Percentiles rank a stretch among this genome's conserved stretches.
Conservation (phyloP, 345 rosid genomes). For the Clarkia xantiana region DNA sequence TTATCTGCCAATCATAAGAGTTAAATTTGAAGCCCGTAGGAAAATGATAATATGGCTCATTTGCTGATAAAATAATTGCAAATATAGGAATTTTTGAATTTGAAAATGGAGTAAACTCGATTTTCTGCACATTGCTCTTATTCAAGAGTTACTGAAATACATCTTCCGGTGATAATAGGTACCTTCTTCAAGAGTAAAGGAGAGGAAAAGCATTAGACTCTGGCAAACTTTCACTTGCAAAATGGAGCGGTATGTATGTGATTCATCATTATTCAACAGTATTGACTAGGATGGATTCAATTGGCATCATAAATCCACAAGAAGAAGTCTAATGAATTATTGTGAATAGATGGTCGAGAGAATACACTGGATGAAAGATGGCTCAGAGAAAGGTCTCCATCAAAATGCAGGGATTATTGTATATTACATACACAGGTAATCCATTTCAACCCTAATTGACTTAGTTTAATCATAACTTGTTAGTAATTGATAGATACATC, state of each 20-base stretch:
- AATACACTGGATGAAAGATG: conserved; percentile 92
- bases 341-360: conserved; percentile 66
- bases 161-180: conserved; percentile 27
- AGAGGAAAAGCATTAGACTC: conserved; percentile 94
- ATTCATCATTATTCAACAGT: no score
- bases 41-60: no score
- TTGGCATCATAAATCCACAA: no score
- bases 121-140: no score
- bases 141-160: background rate
- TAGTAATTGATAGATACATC: background rate
- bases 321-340: no score
- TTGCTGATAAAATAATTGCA: no score
- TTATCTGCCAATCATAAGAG: background rate
- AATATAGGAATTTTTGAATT: no score
- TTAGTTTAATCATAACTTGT: background rate
- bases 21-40: background rate
- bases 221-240: conserved; percentile 89
- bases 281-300: no score
- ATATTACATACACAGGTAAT: conserved; percentile 76
- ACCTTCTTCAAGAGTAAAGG: conserved; percentile 81
- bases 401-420: conserved; percentile 90
- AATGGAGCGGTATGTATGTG: conserved; percentile 92
- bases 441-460: background rate
- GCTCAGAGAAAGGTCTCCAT: conserved; percentile 49
- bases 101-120: no score